Evolutionary conservation across 148 eudicot genomes (phyloP).

Genomic region (Nyssa sinensis): DNA sequence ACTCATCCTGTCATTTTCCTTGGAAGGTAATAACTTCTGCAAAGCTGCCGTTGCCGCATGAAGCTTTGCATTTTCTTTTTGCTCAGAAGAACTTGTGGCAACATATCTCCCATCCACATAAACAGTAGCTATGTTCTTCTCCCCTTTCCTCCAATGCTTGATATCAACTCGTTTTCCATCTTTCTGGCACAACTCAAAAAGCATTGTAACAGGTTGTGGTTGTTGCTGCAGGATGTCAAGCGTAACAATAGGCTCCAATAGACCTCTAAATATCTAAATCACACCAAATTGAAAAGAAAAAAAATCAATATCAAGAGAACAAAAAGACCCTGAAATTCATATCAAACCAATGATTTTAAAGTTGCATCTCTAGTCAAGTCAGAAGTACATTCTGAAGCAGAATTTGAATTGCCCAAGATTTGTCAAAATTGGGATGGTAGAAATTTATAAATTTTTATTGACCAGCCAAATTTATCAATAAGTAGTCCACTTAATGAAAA

Average conservation of each 20-base stretch:
- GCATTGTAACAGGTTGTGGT: conserved; percentile 76
- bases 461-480: too few species aligned
- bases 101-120: conserved; percentile 51
- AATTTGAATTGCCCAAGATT: background rate
- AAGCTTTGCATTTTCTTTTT: conserved; percentile 65
- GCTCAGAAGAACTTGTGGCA: conserved; percentile 48
- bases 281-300: too few species aligned
- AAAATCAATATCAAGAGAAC: background rate
- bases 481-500: too few species aligned
- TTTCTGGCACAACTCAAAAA: conserved; percentile 66
- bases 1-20: conserved; percentile 1
- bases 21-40: conserved; percentile 23
- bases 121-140: conserved; percentile 48
- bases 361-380: background rate
- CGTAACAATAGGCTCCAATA: conserved; percentile 70
- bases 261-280: conserved; percentile 45
- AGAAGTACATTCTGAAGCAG: background rate
- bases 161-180: conserved; percentile 59
- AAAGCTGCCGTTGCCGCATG: conserved; percentile 70
- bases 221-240: conserved; percentile 54
- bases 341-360: background rate
- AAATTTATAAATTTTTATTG: background rate
- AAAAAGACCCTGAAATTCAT: too few species aligned
- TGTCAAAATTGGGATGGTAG: background rate
- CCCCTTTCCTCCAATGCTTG: conserved; percentile 36